phyloP scores from a whole-genome alignment of 495 filamentous ascomycete species.

The Penicillium salamii region DNA sequence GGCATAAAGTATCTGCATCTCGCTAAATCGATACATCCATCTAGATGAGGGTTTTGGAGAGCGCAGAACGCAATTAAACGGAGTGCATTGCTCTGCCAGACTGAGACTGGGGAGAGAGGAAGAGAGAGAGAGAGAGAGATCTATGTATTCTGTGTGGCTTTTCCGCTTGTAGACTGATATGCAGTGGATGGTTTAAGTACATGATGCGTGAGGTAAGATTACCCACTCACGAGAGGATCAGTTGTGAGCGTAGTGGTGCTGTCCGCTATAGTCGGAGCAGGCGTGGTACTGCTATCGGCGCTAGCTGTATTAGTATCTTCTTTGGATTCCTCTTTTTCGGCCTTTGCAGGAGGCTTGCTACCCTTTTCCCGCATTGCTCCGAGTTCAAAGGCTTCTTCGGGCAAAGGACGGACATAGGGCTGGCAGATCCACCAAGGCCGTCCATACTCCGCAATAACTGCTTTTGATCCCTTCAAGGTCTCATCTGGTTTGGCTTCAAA shows the following conservation, averaged over 20 bases:
- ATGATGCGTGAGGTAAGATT: not conserved
- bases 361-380: constrained; percentile 70
- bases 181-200: not conserved
- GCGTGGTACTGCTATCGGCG: constrained; percentile 13
- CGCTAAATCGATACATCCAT: no score
- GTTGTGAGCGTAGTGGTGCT: constrained; percentile 26
- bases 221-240: constrained; percentile 38
- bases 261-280: constrained; percentile 8
- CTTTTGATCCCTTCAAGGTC: constrained; percentile 55
- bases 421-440: constrained; percentile 92
- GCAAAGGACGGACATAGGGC: constrained; percentile 82
- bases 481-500: constrained; percentile 40
- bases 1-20: no score
- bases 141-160: no score
- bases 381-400: constrained; percentile 81
- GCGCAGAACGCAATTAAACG: no score
- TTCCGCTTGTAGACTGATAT: no score
- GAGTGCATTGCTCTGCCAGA: no score
- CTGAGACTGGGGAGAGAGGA: no score
- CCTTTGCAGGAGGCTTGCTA: constrained; percentile 38
- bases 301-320: constrained; percentile 11
- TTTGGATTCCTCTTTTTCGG: constrained; percentile 19
- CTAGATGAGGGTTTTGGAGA: no score
- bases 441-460: constrained; percentile 65
- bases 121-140: no score